Evolutionary conservation across 2,329 filamentous ascomycete species (phyloP).

Genomic region (Fusarium torulosum): DNA sequence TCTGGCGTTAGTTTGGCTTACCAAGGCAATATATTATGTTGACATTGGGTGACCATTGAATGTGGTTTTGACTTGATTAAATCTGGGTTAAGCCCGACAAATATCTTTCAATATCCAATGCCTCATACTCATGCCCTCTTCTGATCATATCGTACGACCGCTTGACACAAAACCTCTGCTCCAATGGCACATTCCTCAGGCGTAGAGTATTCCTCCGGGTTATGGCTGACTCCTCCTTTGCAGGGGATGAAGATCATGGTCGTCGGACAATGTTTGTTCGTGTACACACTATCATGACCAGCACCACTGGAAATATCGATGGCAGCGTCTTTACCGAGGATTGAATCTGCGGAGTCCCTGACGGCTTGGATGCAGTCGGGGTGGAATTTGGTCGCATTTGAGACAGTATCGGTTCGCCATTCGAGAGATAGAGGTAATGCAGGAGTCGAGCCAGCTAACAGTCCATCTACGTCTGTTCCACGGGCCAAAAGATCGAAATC

Average conservation of each 20-base stretch:
- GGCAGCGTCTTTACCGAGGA: constrained; percentile 51
- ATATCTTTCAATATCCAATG: too few species aligned
- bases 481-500: constrained; percentile 64
- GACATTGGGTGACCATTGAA: too few species aligned
- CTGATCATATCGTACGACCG: constrained; percentile 44
- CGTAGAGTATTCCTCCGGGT: constrained; percentile 46
- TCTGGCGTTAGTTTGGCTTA: constrained; percentile 24
- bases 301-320: constrained; percentile 53
- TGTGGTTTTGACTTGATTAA: too few species aligned
- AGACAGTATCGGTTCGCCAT: constrained; percentile 72
- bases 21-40: constrained; percentile 1
- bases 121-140: constrained; percentile 21
- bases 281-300: constrained; percentile 52
- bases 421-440: constrained; percentile 63
- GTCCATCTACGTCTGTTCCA: constrained; percentile 57
- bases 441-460: constrained; percentile 47
- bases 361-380: constrained; percentile 75
- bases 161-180: constrained; percentile 43
- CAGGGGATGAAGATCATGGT: constrained; percentile 54
- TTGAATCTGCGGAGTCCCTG: constrained; percentile 62
- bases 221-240: constrained; percentile 51
- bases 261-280: constrained; percentile 48
- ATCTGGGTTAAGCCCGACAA: too few species aligned
- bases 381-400: constrained; percentile 72
- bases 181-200: constrained; percentile 50